phyloP scores from a whole-genome alignment of 371 early-diverging fungal genomes.

The Smittium culicis region DNA sequence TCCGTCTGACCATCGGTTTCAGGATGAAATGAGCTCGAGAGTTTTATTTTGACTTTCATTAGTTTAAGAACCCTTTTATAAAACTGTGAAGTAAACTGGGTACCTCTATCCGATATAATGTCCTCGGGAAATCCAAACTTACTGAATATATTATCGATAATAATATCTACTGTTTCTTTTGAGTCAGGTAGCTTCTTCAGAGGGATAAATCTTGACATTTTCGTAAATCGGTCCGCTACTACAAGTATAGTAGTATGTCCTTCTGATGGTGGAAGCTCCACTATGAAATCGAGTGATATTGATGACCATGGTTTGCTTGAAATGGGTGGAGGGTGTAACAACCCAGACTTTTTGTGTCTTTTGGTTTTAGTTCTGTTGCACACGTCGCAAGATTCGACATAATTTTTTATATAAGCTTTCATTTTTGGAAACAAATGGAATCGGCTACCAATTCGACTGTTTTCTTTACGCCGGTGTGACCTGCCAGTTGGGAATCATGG shows the following conservation, averaged over 20 bases:
- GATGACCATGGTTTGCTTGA: slow-evolving; percentile 31
- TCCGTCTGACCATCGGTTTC: no score
- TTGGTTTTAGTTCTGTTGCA: slow-evolving; percentile 6
- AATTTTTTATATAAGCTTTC: not conserved
- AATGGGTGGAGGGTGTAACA: slow-evolving; percentile 30
- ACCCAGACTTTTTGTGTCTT: slow-evolving; percentile 13
- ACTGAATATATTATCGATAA: not conserved
- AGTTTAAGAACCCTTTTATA: no score
- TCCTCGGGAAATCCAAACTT: slow-evolving; percentile 2
- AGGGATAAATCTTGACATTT: slow-evolving; percentile 33
- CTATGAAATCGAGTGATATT: slow-evolving; percentile 37
- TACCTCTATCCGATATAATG: no score
- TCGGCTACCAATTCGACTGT: no score
- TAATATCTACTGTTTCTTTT: not conserved
- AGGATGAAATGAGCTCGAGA: no score
- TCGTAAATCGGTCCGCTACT: slow-evolving; percentile 34
- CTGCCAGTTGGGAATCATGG: no score
- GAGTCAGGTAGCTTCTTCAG: slow-evolving; percentile 16
- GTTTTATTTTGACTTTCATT: no score
- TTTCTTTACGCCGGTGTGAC: no score
- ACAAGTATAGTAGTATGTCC: slow-evolving; percentile 31
- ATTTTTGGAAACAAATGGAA: not conserved
- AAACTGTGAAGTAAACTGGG: no score
- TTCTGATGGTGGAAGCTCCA: slow-evolving; percentile 26
- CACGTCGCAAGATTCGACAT: slow-evolving; percentile 11